Evolutionary conservation across 768 basidiomycete species (phyloP).

Genomic region (Cytidiella melzeri): DNA sequence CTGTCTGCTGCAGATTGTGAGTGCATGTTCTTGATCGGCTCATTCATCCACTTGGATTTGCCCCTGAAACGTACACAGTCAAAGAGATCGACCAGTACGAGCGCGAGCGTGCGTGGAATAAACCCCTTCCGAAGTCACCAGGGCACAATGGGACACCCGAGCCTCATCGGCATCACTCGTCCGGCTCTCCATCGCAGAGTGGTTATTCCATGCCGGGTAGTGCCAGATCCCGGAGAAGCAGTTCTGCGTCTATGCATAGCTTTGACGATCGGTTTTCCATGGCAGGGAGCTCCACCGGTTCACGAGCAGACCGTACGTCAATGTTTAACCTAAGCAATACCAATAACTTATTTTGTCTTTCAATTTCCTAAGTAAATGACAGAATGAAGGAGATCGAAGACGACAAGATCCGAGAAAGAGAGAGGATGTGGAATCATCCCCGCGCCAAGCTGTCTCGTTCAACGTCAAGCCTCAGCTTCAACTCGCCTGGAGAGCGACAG

Average conservation of each 20-base stretch:
- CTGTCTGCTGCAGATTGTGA: constrained; percentile 23
- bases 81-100: constrained; percentile 31
- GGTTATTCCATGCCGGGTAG: background rate
- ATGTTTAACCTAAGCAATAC: too few relatives aligned
- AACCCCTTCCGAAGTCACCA: constrained; percentile 14
- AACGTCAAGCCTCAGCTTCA: constrained; percentile 34
- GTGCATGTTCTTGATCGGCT: constrained; percentile 6
- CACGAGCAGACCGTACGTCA: constrained; percentile 51
- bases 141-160: constrained; percentile 7
- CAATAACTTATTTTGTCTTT: too few relatives aligned
- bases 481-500: constrained; percentile 27
- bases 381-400: constrained; percentile 35
- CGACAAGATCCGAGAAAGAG: constrained; percentile 41
- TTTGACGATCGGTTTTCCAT: constrained; percentile 35
- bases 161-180: background rate
- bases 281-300: constrained; percentile 37
- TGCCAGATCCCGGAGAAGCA: constrained; percentile 23
- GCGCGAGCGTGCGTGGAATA: constrained; percentile 46
- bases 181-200: background rate
- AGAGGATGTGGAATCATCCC: constrained; percentile 49
- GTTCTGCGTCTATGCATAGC: constrained; percentile 36
- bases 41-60: constrained; percentile 12
- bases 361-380: constrained; percentile 52
- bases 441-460: constrained; percentile 31
- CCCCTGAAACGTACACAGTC: constrained; percentile 24